Evolutionary conservation across 2,329 filamentous ascomycete genomes (phyloP), one percentile per base, ranked within the genome.

Genomic region (Cladobotryum mycophilum): DNA sequence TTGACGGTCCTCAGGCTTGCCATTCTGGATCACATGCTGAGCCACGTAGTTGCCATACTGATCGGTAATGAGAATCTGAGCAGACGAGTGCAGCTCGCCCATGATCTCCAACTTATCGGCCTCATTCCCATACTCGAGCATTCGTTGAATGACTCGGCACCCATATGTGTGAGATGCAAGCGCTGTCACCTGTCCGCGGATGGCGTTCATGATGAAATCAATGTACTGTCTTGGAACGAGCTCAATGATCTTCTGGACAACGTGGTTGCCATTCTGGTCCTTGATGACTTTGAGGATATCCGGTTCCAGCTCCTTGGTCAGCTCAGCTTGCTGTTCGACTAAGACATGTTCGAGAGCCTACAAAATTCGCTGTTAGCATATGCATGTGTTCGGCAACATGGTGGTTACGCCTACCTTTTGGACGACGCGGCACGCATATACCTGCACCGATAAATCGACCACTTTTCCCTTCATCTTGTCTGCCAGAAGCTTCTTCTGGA

Each of bases 41-140:
- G 88, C 86, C 15, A 99, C 93, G 64, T 99, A 99, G 70, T 99
- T 99, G 53, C 93, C 93, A 63, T 87, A 99, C 57, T 91, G 85
- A 62, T 97, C 89, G 1, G 83, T 82, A 56, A 96, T 88, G 52
- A 97, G 80, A 50, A 77, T 80, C 33, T 80, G 67, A 9, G 88
- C 83, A 57, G 84, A 86, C 9, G 76, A 75, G 62, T 93, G 86
- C 18, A 99, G 76, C 70, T 97, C 92, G 1, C 76, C 72, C 62
- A 96, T 79, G 47, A 97, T 85, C 33, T 77, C 78, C 44, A 76
- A 73, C 67, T 84, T 86, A 61, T 93, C 86, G 2, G 77, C 73
- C 38, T 86, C 80, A 14, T 85, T 82, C 48, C 89, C 90, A 62
- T 88, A 76, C 67, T 97, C 93, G 2, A 99, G 76, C 71, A 96